Evolutionary conservation across 306 rosid species (phyloP), one percentile per base, ranked within the genome.

Genomic region (Prinsepia uniflora): DNA sequence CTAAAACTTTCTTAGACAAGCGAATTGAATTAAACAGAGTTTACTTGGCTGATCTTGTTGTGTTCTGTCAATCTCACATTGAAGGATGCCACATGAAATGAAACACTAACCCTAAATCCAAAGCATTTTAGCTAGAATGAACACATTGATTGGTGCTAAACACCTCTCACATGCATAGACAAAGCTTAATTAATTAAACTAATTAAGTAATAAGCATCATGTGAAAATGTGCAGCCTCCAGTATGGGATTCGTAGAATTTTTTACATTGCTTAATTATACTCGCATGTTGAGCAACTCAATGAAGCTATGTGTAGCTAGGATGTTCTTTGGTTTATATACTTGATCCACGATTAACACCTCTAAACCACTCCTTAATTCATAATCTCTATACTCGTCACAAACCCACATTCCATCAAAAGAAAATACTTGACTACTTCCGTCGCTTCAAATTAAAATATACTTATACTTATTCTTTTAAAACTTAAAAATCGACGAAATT

Each of bases 31-130:
- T 20, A 55, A 18, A 54, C 80, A 68, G 72, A 45, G 24, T 50
- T 75, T 72, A 54, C 70, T 74, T 71, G 80, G 72, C 70, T 72
- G 73, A 75, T 39, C 30, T 24, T 68, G 71, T 63, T 75, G 39
- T 81, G 77, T 79, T 77, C 68, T 80, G 84, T 79, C 75, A 70
- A 69, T 48, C 80, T 72, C 57, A 20, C 61, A 73, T 72, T 60
- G 65, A 74, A 71, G 54, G 68, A 71, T 63, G 76, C 55, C 52
- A 22, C 75, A 42, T 55, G 9, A 15, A 58, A 49, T 30, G 73
- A 36, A 68, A 44, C 19, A 8, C 59, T 46, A 8, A 14, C 50
- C 67, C 63, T 18, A 24, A 74, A 22, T 53, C 19, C 55, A 59
- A 70, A 44, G 58, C 61, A 30, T 62, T 11, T 78, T 50, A 53